Percentiles rank a stretch among this genome's conserved stretches.
These are phyloP conservation scores for Fusarium hostae DNA, from an alignment of 2,329 filamentous ascomycete genomes.

Conservation along the genomic window DNA sequence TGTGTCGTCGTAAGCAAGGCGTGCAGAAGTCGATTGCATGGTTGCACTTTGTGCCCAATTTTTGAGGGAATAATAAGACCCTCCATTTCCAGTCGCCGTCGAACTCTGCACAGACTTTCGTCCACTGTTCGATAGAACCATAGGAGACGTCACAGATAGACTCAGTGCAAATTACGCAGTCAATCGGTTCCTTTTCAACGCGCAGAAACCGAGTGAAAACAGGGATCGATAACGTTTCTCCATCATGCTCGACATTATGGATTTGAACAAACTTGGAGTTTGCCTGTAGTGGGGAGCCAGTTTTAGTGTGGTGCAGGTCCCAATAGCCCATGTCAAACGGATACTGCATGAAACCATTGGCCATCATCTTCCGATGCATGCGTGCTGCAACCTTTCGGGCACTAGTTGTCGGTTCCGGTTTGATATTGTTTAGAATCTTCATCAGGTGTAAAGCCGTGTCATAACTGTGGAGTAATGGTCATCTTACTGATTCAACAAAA, in stretches of 20 bases:
- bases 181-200: neutral
- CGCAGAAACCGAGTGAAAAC: slow-evolving; percentile 4
- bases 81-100: slow-evolving; percentile 26
- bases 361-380: neutral
- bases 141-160: slow-evolving; percentile 9
- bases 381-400: neutral
- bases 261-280: neutral
- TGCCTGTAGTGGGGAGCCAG: neutral
- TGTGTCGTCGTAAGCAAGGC: neutral
- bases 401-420: neutral
- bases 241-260: neutral
- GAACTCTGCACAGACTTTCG: neutral
- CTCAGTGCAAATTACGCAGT: slow-evolving; percentile 12
- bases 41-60: neutral
- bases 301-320: neutral
- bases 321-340: neutral
- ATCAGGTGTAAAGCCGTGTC: neutral
- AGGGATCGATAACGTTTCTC: neutral
- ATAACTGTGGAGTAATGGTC: neutral
- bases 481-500: neutral
- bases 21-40: slow-evolving; percentile 22
- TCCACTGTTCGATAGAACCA: slow-evolving; percentile 6
- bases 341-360: neutral
- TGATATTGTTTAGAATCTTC: neutral
- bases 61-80: slow-evolving; percentile 10